Base-by-base conservation (phyloP, 1,139 yeast genomes). In the Lodderomyces orthopsilosis region DNA sequence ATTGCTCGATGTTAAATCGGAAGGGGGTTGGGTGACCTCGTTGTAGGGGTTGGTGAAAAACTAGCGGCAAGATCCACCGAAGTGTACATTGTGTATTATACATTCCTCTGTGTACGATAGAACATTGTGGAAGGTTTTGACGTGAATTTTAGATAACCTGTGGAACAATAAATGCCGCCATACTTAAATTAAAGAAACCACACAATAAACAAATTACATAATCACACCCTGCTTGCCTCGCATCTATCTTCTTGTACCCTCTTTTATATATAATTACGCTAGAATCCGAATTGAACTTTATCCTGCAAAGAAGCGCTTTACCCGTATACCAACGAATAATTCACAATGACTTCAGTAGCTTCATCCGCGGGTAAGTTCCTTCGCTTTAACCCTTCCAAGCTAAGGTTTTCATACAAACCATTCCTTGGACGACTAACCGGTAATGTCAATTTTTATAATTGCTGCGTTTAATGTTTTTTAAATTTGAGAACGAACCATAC, bases 341-440 rank as follows among this genome's bases (percentile, higher is more conserved):
- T 15, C 7, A 6, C 7, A 27, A 12, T 50, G 55, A 43, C 54
- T 15, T 36, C 53, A 21, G 41, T 51, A 44, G 50, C 52, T 18
- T 42, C 51, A n/a, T 30, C 44, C 10, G 17, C 44, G 9, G 36
- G 38, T 21, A 43, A 23, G 37, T 13, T 41, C 23, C 27, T 43
- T 17, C 41, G 37, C 21, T 14, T 23, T 3, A 22, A 22, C 9
- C 27, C 27, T 35, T 37, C 35, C 37, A 35, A 30, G 26, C 39
- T 34, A 14, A 37, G 37, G 26, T 42, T 38, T 35, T 9, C 14
- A 3, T 15, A 15, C 14, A 46, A 41, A 32, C 39, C 50, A 15
- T 33, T 49, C 5, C 37, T 36, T 28, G 65, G 63, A 13, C 47
- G 63, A 13, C 47, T 58, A 33, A 53, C 54, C 35, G 66, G 65